Conservation (phyloP, 148 eudicot genomes). For the Rhododendron griersonianum region DNA sequence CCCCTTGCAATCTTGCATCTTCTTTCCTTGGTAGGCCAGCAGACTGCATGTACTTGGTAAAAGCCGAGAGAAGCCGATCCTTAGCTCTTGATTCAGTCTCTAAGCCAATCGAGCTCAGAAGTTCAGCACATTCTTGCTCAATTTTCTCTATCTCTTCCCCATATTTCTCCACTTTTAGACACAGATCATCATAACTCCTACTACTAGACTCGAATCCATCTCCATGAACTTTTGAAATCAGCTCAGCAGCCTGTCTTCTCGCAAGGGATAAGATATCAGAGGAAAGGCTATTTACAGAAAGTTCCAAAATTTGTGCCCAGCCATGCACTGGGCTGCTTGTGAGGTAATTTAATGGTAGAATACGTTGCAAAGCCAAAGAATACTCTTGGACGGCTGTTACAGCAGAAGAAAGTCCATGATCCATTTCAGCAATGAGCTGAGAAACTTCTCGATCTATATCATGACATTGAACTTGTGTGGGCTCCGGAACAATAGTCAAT, state of each 20-base stretch:
- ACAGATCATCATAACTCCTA: constrained; percentile 56
- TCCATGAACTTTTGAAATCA: constrained; percentile 44
- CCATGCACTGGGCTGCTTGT: constrained; percentile 86
- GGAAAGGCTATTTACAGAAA: constrained; percentile 55
- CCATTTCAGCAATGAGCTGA: constrained; percentile 60
- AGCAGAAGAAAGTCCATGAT: constrained; percentile 75
- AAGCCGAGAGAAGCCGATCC: constrained; percentile 66
- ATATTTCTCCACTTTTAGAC: constrained; percentile 61
- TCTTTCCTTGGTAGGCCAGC: constrained; percentile 47
- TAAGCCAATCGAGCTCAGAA: constrained; percentile 63
- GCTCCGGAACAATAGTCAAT: constrained; percentile 91
- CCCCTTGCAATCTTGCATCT: constrained; percentile 30
- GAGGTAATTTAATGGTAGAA: constrained; percentile 86
- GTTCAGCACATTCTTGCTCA: constrained; percentile 67
- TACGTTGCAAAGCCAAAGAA: constrained; percentile 80
- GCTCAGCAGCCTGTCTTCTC: constrained; percentile 80
- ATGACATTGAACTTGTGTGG: constrained; percentile 90
- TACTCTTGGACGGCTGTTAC: constrained; percentile 64
- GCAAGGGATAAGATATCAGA: constrained; percentile 62
- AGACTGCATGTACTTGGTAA: constrained; percentile 58
- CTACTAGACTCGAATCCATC: constrained; percentile 41
- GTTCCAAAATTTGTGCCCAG: constrained; percentile 83
- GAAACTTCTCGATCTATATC: constrained; percentile 87
- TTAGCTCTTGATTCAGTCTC: constrained; percentile 66
- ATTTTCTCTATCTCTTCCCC: constrained; percentile 70